A percentile compares a stretch with the other conserved stretches of the same genome.
These are phyloP conservation scores for Sphaerobolus stellatus DNA, from an alignment of 1,284 basidiomycete species.

Conservation along the genomic window DNA sequence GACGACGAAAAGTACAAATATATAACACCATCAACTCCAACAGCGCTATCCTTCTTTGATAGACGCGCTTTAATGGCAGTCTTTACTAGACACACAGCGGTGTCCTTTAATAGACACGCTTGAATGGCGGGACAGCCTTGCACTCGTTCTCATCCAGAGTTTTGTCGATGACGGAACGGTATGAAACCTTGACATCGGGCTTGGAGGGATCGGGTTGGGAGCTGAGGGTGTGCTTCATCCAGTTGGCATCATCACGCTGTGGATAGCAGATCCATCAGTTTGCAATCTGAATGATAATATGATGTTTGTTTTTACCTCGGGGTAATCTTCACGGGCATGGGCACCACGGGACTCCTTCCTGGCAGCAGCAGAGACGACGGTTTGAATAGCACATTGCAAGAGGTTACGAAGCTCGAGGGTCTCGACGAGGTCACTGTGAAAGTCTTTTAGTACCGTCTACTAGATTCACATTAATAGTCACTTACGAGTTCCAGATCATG, in stretches of 20 bases:
- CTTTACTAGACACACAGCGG: neutral
- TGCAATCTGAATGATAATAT: neutral
- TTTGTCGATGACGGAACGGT: constrained; percentile 80
- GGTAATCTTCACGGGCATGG: constrained; percentile 95
- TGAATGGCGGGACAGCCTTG: constrained; percentile 86
- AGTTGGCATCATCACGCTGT: constrained; percentile 83
- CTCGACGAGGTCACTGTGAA: constrained; percentile 85
- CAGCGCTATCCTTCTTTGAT: no score
- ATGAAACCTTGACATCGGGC: constrained; percentile 87
- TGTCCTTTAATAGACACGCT: constrained; percentile 70
- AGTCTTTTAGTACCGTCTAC: constrained; percentile 16
- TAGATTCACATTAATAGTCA: constrained; percentile 11
- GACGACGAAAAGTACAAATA: no score
- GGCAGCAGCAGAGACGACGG: constrained; percentile 91
- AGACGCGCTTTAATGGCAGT: no score
- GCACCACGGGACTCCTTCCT: constrained; percentile 97
- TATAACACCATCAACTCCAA: no score
- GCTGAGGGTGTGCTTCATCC: constrained; percentile 95
- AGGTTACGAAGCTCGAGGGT: constrained; percentile 97
- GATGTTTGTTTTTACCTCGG: constrained; percentile 53
- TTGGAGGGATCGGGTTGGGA: constrained; percentile 72
- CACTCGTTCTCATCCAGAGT: constrained; percentile 97
- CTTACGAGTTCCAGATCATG: constrained; percentile 98
- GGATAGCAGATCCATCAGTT: constrained; percentile 7
- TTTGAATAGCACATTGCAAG: constrained; percentile 93